Base-by-base conservation (phyloP, 495 filamentous ascomycete genomes). In the Parmelia sp. region DNA sequence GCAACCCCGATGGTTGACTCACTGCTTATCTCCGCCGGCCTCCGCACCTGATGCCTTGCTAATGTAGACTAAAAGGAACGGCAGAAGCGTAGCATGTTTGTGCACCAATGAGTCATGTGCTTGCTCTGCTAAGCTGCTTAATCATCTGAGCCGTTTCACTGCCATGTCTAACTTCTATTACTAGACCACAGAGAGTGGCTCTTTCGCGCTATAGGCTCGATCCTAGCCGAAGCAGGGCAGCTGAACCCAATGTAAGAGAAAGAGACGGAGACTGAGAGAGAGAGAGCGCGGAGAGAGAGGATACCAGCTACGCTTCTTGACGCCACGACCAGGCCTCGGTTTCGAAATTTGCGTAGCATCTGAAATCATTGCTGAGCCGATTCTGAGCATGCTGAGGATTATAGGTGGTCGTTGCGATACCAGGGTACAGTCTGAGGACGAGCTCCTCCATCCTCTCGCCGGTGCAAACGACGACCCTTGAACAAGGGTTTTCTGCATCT, bases 331-430 rank as follows among this genome's bases (percentile, higher is more conserved):
- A 88, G 2, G 64, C 71, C 11, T 71, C 74, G 64, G 83, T 78
- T 72, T 89, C 84, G 64, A 87, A 91, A 66, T 89, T 90, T 6
- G 88, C 83, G 65, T 90, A 91, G 72, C 88, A 91, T 65, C 82
- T 77, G 70, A 91, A 93, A 76, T 88, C 87, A 70, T 93, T 93
- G 70, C 86, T 86, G 49, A 93, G 73, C 17, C 83, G 62, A 21
- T 77, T 85, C 62, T 86, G 84, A 25, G 82, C 78, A 71, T 93
- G 90, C 62, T 76, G 71, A 0, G 84, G 84, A 63, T 87, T 81
- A 69, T 65, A 71, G 4, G 58, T 63, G 35, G 69, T 71, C n/a
- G 31, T 67, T 55, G 17, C 56, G 47, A 51, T 67, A 29, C 71
- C 71, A 71, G 36, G 62, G 42, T 57, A 71, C 60, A 39, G 71